Base-by-base conservation (phyloP, 768 basidiomycete genomes). In the Boletus speciosus region DNA sequence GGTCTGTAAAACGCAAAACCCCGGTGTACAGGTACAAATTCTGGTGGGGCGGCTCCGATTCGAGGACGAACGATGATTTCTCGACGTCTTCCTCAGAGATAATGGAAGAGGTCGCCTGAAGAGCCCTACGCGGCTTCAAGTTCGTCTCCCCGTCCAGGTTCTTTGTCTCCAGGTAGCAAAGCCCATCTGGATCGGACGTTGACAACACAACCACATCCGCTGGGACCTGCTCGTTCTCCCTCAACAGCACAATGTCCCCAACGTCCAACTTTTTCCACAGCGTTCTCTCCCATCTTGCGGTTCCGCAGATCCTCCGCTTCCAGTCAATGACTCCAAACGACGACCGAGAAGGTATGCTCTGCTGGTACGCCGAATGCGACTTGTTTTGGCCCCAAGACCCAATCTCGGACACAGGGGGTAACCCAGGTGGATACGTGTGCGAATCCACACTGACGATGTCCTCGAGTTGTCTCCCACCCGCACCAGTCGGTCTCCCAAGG, bases 211-310 rank as follows among this genome's bases (percentile, higher is more conserved):
- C 80, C 59, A 98, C 88, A 65, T 99, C 96, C 8, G 96, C 96
- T 0, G 96, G 96, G 12, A 98, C 88, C 72, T 97, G 96, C 47
- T 98, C 96, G 70, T 98, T 90, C 60, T 98, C 93, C 54, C 88
- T 77, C 34, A 98, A 76, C 8, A 98, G 74, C 31, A 98, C 91
- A 21, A 98, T 73, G 66, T 98, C 96, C n/a, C 96, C 96, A 11
- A 98, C 94, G 66, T 97, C 94, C 41, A 98, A 78, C 77, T 98
- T 98, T 78, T 98, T 98, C 96, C 96, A 98, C 2, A 98, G 74
- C 14, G 96, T 98, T 51, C 96, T 78, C 66, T 98, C 94, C 96
- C 96, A 98, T 27, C 79, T 78, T 2, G 92, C 86, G 4, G 85
- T 81, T 0, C 93, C 93, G 4, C 76, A 76, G 3, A 81, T 73